A percentile compares a stretch with the other conserved stretches of the same genome.
phyloP scores from a whole-genome alignment of 1,284 basidiomycete genomes.

The Vanrija sp. region DNA sequence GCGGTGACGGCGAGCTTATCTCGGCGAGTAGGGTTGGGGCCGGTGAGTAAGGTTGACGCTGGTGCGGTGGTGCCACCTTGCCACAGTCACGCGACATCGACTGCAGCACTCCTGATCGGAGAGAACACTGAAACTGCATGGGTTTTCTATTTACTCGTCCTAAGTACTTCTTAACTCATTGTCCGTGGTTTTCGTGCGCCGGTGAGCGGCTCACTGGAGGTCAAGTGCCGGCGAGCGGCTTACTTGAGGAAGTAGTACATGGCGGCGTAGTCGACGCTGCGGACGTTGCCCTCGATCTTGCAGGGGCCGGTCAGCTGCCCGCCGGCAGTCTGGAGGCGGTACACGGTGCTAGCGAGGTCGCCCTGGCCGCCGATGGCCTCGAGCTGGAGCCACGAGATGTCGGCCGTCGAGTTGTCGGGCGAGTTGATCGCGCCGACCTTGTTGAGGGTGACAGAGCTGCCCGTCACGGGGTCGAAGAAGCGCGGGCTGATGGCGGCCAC shows the following conservation, averaged over 20 bases:
- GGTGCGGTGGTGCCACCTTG: too few species aligned
- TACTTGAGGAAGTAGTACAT: constrained; percentile 53
- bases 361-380: constrained; percentile 51
- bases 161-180: too few species aligned
- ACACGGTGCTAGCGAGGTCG: constrained; percentile 55
- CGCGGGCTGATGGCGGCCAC: constrained; percentile 24
- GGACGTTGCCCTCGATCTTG: constrained; percentile 45
- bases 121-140: too few species aligned
- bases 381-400: constrained; percentile 61
- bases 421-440: constrained; percentile 31
- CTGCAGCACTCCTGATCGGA: too few species aligned
- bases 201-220: too few species aligned
- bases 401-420: constrained; percentile 50
- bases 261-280: constrained; percentile 55
- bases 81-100: too few species aligned
- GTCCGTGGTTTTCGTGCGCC: too few species aligned
- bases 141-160: too few species aligned
- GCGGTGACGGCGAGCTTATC: too few species aligned
- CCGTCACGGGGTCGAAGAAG: constrained; percentile 32
- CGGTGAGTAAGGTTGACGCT: too few species aligned
- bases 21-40: too few species aligned
- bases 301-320: constrained; percentile 61
- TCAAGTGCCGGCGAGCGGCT: not conserved
- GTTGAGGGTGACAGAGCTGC: constrained; percentile 47
- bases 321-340: constrained; percentile 57